Evolutionary conservation across 2,329 filamentous ascomycete genomes (phyloP), one percentile per base, ranked within the genome.

Genomic region (Penicillium sp.): DNA sequence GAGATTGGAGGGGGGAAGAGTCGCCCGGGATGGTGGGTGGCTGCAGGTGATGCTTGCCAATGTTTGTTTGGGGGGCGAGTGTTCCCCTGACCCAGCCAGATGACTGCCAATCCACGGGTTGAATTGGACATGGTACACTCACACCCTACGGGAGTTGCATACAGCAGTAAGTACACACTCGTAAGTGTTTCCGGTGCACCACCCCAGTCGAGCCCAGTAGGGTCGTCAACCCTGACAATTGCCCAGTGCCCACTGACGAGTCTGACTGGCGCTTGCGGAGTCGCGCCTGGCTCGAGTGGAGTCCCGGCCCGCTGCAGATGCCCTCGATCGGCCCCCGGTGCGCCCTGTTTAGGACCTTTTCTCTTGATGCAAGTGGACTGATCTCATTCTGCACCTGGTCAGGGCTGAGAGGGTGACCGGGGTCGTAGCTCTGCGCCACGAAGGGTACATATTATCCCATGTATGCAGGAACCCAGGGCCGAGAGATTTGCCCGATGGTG

Each of bases 61-160:
- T 39, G 43, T 18, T 52, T 36, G 13, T 40, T 52, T 39, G 22
- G 19, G 49, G 22, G 22, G 22, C 22, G 6, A 27, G n/a, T 47
- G 54, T 58, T 62, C 58, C 58, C 58, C 60, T 62, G 60, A 62
- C 60, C 60, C 22, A 52, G 43, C 6, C 60, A 58, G 60, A 60
- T 62, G 60, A 62, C 57, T 50, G 19, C 36, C 24, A 46, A 52
- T 37, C 46, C 36, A 9, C 19, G 50, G 50, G 50, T 35, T 24
- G 33, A 40, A 6, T 13, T 13, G 22, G 47, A 24, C 6, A 19
- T 16, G 47, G 33, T 49, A 49, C 46, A 18, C 24, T 47, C 10
- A n/a, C 10, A 16, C 24, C 19, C 13, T 14, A 31, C 22, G 1
- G 11, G 13, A 41, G 19, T 16, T 19, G 39, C 18, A 22, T 22